Evolutionary conservation across 345 rosid genomes (phyloP), one percentile per base, ranked within the genome.

Genomic region (Firmiana major): DNA sequence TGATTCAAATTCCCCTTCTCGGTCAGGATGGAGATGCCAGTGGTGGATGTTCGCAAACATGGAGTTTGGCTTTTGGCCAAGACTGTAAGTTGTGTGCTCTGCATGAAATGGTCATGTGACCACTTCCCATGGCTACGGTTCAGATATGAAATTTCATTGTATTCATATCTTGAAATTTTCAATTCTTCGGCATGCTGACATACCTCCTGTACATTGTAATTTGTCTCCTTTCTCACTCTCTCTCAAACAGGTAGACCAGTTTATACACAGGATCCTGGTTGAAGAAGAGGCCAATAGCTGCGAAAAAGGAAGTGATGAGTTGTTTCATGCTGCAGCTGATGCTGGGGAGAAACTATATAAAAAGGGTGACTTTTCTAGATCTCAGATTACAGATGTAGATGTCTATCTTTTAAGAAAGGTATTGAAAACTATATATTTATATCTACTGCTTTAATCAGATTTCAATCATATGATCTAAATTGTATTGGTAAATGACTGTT

Each of bases 21-120:
- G 74, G 74, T 70, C 85, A 91, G 97, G 83, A 86, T 89, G 94
- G 97, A 92, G 84, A 89, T 92, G 92, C 97, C 93, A n/a, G 91
- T 92, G 58, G 94, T 94, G 71, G 93, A 92, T 81, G 90, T 90
- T 66, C 83, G 74, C 74, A 88, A 86, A 80, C 88, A 92, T 82
- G 91, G 98, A 55, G 92, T 91, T 76, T 91, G 91, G 94, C 89
- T 92, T 78, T 81, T 89, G 83, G 97, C 97, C 66, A 92, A 81
- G 84, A 94, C 84, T 90, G 98, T 90, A 82, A 91, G 78, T 69
- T 49, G 55, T 36, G 11, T 34, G 49, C 58, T 45, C 46, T 48
- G 80, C 38, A 71, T 81, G 48, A 71, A 24, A n/a, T 5, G 42
- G 21, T 46, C 62, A 28, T 16, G 68, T 49, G 12, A 48, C 12